These are phyloP conservation scores for Arctium lappa DNA, from an alignment of 129 eudicot genomes.

Conservation along the genomic window DNA sequence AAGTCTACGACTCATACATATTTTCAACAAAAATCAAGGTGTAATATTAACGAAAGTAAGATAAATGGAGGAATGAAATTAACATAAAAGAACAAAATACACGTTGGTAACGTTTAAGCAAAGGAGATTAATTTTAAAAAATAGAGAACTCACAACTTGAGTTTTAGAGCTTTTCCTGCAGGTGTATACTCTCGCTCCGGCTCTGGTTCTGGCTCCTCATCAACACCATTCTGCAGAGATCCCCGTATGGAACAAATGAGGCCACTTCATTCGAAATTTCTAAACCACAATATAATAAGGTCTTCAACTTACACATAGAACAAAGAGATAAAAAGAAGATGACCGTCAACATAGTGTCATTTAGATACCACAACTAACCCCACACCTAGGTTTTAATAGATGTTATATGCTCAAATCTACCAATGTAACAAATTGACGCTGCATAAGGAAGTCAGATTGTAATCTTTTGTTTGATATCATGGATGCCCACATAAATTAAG, in stretches of 20 bases:
- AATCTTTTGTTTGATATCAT: background rate
- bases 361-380: too few species aligned
- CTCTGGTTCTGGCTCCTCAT: slow-evolving; percentile 60
- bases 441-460: background rate
- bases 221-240: slow-evolving; percentile 54
- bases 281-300: background rate
- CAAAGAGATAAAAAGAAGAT: too few species aligned
- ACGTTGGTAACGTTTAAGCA: background rate
- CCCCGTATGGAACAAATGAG: background rate
- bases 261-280: background rate
- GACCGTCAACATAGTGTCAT: too few species aligned
- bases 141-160: slow-evolving; percentile 66
- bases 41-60: background rate
- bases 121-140: background rate
- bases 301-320: background rate
- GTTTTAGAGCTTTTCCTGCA: slow-evolving; percentile 80
- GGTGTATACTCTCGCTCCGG: slow-evolving; percentile 74
- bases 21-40: background rate
- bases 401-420: slow-evolving; percentile 1
- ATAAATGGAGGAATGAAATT: too few species aligned
- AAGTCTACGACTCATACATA: too few species aligned
- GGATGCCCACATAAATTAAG: background rate
- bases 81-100: background rate
- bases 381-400: background rate
- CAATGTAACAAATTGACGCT: too few species aligned